Conservation (phyloP, 1,139 yeast species). For the Lodderomyces metapsilosis region DNA sequence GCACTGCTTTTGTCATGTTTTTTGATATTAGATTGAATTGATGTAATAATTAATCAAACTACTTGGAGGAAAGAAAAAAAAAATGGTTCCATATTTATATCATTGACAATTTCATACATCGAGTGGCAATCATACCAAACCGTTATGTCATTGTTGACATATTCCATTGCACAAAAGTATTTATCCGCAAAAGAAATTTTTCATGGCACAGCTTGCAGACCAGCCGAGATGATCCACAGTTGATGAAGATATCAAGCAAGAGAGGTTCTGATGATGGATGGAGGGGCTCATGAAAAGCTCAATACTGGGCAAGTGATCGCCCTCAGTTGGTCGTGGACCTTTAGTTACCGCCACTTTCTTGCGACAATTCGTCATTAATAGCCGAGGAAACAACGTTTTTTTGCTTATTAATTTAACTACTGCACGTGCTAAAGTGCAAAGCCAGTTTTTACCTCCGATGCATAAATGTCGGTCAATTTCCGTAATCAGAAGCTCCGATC, state of each 20-base stretch:
- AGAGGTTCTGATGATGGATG: too few relatives aligned
- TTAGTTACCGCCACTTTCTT: too few relatives aligned
- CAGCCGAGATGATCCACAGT: not conserved
- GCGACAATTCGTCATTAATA: too few relatives aligned
- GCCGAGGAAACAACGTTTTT: too few relatives aligned
- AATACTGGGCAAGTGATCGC: too few relatives aligned
- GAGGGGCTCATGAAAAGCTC: too few relatives aligned
- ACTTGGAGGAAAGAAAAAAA: too few relatives aligned
- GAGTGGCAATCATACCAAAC: not conserved
- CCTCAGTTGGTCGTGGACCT: too few relatives aligned
- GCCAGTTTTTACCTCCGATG: not conserved
- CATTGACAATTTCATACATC: not conserved
- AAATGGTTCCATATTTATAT: too few relatives aligned
- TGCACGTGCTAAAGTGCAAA: not conserved
- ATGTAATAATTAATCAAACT: too few relatives aligned
- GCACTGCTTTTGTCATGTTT: conserved; percentile 16
- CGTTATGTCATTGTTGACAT: not conserved
- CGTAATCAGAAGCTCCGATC: not conserved
- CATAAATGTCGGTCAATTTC: not conserved
- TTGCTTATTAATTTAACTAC: not conserved
- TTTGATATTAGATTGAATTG: too few relatives aligned
- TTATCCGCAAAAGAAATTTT: not conserved
- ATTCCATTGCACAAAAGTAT: not conserved
- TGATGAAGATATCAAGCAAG: not conserved
- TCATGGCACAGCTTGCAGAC: not conserved